These are phyloP conservation scores for Iberis amara DNA, from an alignment of 441 rosid species.

Conservation along the genomic window DNA sequence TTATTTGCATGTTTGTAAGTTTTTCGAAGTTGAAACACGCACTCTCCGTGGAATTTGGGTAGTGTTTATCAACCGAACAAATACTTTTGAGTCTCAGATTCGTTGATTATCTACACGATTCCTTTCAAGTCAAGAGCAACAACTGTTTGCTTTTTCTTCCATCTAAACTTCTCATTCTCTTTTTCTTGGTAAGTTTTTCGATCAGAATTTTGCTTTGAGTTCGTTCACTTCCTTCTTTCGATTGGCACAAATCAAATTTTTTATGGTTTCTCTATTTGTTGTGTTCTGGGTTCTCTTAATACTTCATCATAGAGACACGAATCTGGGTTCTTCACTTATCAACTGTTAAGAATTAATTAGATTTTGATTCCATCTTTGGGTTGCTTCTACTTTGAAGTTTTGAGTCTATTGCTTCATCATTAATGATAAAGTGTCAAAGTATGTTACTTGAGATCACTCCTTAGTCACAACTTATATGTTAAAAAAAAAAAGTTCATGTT, in stretches of 20 bases:
- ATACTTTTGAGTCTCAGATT: background rate
- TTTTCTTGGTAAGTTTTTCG: background rate
- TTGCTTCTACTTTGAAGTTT: background rate
- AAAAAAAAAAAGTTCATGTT: too few relatives aligned
- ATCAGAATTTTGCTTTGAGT: background rate
- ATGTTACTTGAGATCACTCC: background rate
- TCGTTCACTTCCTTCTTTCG: background rate
- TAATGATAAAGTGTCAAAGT: background rate
- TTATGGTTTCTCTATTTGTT: constrained; percentile 1
- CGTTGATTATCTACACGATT: background rate
- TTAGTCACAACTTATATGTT: too few relatives aligned
- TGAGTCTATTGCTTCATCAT: background rate
- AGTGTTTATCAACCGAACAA: background rate
- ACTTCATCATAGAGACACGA: background rate
- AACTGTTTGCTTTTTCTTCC: background rate
- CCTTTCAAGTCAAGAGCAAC: constrained; percentile 22
- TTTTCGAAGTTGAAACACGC: background rate
- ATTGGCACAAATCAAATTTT: too few relatives aligned
- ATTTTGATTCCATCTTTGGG: background rate
- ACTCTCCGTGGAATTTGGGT: background rate
- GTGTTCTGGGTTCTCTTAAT: constrained; percentile 16
- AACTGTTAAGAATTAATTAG: background rate
- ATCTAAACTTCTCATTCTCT: too few relatives aligned
- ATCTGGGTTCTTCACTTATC: background rate
- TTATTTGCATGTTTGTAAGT: too few relatives aligned